Evolutionary conservation across 2,329 filamentous ascomycete genomes (phyloP), one percentile per base, ranked within the genome.

Genomic region (Chaetomium globosum): DNA sequence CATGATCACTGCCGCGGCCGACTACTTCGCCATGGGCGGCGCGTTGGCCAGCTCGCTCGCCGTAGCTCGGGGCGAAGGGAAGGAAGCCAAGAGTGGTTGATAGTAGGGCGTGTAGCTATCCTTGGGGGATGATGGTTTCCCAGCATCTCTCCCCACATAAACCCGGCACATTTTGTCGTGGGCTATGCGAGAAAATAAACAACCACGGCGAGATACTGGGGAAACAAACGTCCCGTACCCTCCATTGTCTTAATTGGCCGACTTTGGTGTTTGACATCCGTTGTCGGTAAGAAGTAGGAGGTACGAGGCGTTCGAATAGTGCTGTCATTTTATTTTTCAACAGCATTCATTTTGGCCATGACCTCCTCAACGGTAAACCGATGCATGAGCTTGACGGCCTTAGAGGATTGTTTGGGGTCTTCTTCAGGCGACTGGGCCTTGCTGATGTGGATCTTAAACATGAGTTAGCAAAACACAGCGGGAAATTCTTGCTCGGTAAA

Each of bases 371-470:
- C 78, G 0, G 85, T 88, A 76, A 93, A 91, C 21, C 89, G 83
- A 75, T 93, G 91, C 90, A 93, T 93, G 56, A 93, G 79, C 75
- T 92, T 93, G 63, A 84, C 77, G 1, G 89, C 87, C 67, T 85
- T 80, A 6, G 83, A 82, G 1, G 84, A 84, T 3, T 82, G 83
- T 63, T 80, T 78, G 3, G 85, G 81, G 28, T 82, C 76, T 69
- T 86, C 86, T 59, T 82, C 80, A 12, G 79, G 78, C 1, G 80
- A 75, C 8, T 76, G 77, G 12, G 79, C 78, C 70, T 85, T 88
- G 78, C 87, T 87, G 67, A 93, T 80, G 66, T 87, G 85, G 68
- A 87, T 85, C 85, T 87, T 59, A 26, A 5, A 30, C n/a, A 43
- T 7, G 12, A 55, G 16, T 43, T 33, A 53, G 36, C 54, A 36